Evolutionary conservation across 352 stramenopile genomes (phyloP).

Genomic region (Phytopythium litorale): DNA sequence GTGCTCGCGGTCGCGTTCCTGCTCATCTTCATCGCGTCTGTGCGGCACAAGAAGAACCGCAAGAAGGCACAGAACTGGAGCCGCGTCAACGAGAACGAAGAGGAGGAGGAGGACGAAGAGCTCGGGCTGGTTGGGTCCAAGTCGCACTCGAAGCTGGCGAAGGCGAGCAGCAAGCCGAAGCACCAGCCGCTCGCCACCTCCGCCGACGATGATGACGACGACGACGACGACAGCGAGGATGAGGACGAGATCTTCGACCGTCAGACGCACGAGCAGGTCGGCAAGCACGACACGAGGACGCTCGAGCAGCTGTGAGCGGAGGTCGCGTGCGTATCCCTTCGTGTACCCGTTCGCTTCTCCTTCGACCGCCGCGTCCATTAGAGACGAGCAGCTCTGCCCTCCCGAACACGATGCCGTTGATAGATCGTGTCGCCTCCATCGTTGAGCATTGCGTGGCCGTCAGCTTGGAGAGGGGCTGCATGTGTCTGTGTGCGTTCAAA

Average conservation of each 20-base stretch:
- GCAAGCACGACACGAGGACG: constrained; percentile 49
- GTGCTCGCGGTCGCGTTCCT: constrained; percentile 73
- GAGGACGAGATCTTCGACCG: constrained; percentile 75
- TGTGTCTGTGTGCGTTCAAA: not conserved
- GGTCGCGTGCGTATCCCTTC: not conserved
- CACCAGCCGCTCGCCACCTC: constrained; percentile 31
- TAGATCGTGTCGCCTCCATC: not conserved
- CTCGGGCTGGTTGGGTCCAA: constrained; percentile 37
- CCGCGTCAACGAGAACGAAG: constrained; percentile 54
- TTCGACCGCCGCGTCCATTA: not conserved
- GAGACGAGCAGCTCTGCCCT: not conserved
- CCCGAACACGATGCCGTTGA: not conserved
- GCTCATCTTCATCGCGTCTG: constrained; percentile 50
- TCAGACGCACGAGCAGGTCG: constrained; percentile 25
- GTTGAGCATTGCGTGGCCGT: not conserved
- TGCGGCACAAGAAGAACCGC: constrained; percentile 57
- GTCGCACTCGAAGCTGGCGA: constrained; percentile 6
- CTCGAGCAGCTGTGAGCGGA: constrained; percentile 53
- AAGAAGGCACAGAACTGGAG: constrained; percentile 59
- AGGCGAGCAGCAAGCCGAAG: constrained; percentile 28
- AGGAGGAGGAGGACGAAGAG: constrained; percentile 62
- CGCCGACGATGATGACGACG: constrained; percentile 27
- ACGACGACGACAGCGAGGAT: constrained; percentile 42
- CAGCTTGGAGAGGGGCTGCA: too few species aligned
- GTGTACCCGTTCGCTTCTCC: not conserved